phyloP scores from a whole-genome alignment of 768 basidiomycete species.

The Boletus pseudopeckii region DNA sequence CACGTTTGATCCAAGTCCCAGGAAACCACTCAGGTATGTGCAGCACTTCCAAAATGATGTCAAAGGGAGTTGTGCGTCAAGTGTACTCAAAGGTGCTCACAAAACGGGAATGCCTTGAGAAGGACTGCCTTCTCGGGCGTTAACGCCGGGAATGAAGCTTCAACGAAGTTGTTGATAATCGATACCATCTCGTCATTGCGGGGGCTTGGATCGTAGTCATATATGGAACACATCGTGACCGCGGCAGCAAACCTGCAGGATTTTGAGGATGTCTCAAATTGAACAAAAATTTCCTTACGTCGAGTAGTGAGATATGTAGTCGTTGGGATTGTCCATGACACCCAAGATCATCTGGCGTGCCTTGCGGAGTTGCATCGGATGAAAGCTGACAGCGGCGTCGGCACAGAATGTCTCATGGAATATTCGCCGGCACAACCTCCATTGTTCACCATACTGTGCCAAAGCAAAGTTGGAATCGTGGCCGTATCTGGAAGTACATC shows the following conservation, averaged over 20 bases:
- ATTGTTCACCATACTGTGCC: conserved; percentile 10
- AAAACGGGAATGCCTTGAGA: conserved; percentile 15
- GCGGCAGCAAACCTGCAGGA: conserved; percentile 30
- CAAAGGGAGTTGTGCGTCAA: background rate
- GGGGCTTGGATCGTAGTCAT: conserved; percentile 21
- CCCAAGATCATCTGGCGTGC: conserved; percentile 5
- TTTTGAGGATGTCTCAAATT: background rate
- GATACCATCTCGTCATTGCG: conserved; percentile 15
- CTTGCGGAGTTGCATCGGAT: conserved; percentile 5
- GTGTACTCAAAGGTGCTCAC: background rate
- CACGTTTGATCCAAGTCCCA: conserved; percentile 11
- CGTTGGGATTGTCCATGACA: conserved; percentile 1
- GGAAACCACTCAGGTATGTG: conserved; percentile 29
- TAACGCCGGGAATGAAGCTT: conserved; percentile 1
- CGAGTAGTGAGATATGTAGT: conserved; percentile 7
- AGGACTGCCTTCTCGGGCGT: conserved; percentile 14
- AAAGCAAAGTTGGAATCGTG: conserved; percentile 9
- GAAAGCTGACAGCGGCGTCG: conserved; percentile 1
- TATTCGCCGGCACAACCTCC: conserved; percentile 13
- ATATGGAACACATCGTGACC: conserved; percentile 22
- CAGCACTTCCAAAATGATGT: conserved; percentile 14
- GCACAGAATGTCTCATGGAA: conserved; percentile 14
- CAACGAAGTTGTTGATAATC: conserved; percentile 7
- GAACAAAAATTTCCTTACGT: conserved; percentile 5
- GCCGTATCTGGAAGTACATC: conserved; percentile 12